A percentile compares a stretch with the other conserved stretches of the same genome.
These are phyloP conservation scores for Tulasnella sp. DNA, from an alignment of 768 basidiomycete genomes.

Conservation along the genomic window DNA sequence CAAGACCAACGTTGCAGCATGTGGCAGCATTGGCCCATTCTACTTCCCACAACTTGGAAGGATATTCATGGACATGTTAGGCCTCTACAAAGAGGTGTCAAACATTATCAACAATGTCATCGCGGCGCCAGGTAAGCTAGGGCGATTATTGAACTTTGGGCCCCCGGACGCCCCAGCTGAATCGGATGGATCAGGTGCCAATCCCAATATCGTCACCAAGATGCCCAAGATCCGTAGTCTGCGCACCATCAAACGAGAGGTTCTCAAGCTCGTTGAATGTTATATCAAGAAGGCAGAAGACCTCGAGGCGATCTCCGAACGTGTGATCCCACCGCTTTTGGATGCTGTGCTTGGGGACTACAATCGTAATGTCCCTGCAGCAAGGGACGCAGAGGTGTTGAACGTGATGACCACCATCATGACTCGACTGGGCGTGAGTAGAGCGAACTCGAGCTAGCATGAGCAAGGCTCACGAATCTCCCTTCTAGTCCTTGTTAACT, in stretches of 20 bases:
- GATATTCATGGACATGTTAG: conserved; percentile 96
- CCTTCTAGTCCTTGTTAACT: conserved; percentile 66
- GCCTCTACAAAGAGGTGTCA: conserved; percentile 94
- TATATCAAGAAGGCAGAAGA: conserved; percentile 98
- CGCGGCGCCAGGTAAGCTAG: conserved; percentile 66
- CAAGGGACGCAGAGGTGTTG: conserved; percentile 93
- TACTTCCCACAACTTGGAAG: conserved; percentile 96
- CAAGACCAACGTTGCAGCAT: conserved; percentile 98
- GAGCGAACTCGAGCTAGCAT: neutral
- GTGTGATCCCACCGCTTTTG: conserved; percentile 89
- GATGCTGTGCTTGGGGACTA: conserved; percentile 99
- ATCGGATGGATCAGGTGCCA: conserved; percentile 48
- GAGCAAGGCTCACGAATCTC: neutral
- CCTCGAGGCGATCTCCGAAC: conserved; percentile 83
- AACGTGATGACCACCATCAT: conserved; percentile 97
- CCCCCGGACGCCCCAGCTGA: conserved; percentile 25
- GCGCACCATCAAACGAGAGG: conserved; percentile 97
- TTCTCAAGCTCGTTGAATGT: conserved; percentile 93
- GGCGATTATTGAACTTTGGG: too few species aligned
- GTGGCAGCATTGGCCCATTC: conserved; percentile 93
- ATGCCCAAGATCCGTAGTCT: conserved; percentile 93
- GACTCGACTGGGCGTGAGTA: conserved; percentile 74
- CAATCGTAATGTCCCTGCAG: conserved; percentile 85
- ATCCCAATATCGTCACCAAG: conserved; percentile 70
- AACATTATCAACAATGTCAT: conserved; percentile 93